Evolutionary conservation across 495 filamentous ascomycete species (phyloP).

Genomic region (Podospora bellae-mahoneyi): DNA sequence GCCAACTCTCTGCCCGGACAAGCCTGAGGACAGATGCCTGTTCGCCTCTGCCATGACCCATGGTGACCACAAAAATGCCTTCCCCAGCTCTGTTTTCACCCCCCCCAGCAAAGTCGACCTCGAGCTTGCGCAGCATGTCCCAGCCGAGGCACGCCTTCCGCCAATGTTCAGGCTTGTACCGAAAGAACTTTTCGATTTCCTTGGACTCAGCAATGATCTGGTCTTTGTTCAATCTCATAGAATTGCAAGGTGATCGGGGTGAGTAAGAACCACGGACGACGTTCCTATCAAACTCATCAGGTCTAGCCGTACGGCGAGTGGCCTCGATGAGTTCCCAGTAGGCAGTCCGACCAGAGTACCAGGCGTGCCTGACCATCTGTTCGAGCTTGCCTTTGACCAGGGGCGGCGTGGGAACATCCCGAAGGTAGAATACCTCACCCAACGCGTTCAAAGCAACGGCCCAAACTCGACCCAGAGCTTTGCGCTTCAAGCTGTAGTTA

Average conservation of each 20-base stretch:
- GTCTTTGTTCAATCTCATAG: constrained; percentile 64
- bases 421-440: constrained; percentile 85
- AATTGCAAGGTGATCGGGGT: constrained; percentile 45
- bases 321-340: constrained; percentile 77
- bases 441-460: constrained; percentile 85
- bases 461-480: constrained; percentile 70
- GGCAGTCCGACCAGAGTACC: constrained; percentile 72
- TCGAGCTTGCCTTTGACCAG: constrained; percentile 43
- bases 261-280: constrained; percentile 47
- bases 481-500: constrained; percentile 64
- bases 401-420: constrained; percentile 55
- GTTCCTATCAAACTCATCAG: constrained; percentile 62
- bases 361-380: constrained; percentile 60
- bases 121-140: constrained; percentile 85
- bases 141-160: constrained; percentile 75
- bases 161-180: constrained; percentile 73
- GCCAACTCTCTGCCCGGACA: constrained; percentile 16
- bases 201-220: constrained; percentile 71
- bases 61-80: constrained; percentile 67
- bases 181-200: constrained; percentile 75
- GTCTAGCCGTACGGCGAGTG: constrained; percentile 63
- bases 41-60: constrained; percentile 58
- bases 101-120: constrained; percentile 84
- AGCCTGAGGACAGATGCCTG: constrained; percentile 36
- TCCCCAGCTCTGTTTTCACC: constrained; percentile 73